A percentile compares a stretch with the other conserved stretches of the same genome.
phyloP scores from a whole-genome alignment of 2,329 filamentous ascomycete species.

The Beauveria rudraprayagi region DNA sequence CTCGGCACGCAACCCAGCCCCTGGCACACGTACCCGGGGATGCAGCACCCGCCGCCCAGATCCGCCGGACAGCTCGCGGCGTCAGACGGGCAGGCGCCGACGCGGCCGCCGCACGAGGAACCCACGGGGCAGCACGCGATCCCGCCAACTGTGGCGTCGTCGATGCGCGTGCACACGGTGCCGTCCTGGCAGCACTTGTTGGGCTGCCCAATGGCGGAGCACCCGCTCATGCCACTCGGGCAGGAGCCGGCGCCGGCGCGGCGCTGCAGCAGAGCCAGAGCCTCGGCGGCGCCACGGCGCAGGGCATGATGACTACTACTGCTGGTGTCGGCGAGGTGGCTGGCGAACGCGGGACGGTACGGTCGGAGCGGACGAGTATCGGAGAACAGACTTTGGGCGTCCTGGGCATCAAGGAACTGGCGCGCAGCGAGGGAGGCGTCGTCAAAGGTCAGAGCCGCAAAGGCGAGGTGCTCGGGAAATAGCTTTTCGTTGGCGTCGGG shows the following conservation, averaged over 20 bases:
- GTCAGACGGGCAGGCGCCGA: constrained; percentile 53
- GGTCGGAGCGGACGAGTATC: constrained; percentile 12
- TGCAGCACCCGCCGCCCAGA: constrained; percentile 68
- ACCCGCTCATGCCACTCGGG: constrained; percentile 57
- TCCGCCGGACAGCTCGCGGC: constrained; percentile 57
- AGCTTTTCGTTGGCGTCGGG: constrained; percentile 67
- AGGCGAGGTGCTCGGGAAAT: constrained; percentile 56
- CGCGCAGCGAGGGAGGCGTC: constrained; percentile 25
- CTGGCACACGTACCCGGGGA: constrained; percentile 61
- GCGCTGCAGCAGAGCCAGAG: constrained; percentile 40
- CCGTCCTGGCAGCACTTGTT: constrained; percentile 65
- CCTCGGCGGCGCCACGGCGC: constrained; percentile 38
- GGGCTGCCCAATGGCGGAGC: constrained; percentile 54
- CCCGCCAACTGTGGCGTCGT: constrained; percentile 54
- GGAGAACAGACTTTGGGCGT: constrained; percentile 8
- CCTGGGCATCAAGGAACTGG: constrained; percentile 22
- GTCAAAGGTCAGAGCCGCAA: constrained; percentile 25
- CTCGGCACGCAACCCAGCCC: constrained; percentile 53
- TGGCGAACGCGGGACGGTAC: constrained; percentile 43
- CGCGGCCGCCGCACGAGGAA: constrained; percentile 51
- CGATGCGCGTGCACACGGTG: constrained; percentile 57
- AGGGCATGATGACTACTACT: constrained; percentile 15
- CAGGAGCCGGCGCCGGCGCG: constrained; percentile 52
- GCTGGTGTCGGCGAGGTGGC: constrained; percentile 31
- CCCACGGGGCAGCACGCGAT: constrained; percentile 70